phyloP scores from a whole-genome alignment of 139 green algal genomes.

The Asterochloris erici region DNA sequence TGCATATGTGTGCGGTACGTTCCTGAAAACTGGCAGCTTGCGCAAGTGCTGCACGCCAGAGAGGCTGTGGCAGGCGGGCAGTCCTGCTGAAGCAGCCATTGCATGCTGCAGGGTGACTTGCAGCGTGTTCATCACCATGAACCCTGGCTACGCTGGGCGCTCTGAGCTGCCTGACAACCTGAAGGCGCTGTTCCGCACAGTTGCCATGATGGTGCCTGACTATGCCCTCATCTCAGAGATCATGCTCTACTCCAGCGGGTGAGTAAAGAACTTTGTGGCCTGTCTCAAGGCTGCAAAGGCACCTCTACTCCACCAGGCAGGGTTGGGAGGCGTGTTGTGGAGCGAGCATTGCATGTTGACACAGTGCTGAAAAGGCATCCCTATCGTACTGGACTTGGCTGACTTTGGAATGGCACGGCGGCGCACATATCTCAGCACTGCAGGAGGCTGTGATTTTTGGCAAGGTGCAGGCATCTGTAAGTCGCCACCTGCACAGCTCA shows the following conservation, averaged over 20 bases:
- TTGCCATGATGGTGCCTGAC: conserved; percentile 85
- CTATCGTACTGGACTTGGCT: no score
- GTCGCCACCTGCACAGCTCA: no score
- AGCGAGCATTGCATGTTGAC: no score
- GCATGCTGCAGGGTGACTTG: conserved; percentile 51
- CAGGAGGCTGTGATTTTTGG: no score
- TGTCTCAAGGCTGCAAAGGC: background rate
- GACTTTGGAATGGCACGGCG: no score
- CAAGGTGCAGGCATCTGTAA: no score
- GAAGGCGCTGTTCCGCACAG: conserved; percentile 65
- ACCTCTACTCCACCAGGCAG: background rate
- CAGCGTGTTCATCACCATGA: conserved; percentile 89
- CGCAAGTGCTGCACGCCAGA: no score
- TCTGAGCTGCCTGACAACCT: conserved; percentile 83
- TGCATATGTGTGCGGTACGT: no score
- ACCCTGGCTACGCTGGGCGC: conserved; percentile 71
- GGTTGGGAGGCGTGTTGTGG: no score
- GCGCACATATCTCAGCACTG: no score
- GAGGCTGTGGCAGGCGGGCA: background rate
- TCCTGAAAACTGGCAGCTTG: no score
- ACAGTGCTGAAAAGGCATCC: no score
- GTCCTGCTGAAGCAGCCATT: conserved; percentile 39
- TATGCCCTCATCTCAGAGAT: conserved; percentile 81
- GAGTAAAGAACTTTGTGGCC: conserved; percentile 17
- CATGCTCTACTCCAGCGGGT: conserved; percentile 72